Conservation (phyloP, 139 green algal genomes). For the Trebouxia sp. region DNA sequence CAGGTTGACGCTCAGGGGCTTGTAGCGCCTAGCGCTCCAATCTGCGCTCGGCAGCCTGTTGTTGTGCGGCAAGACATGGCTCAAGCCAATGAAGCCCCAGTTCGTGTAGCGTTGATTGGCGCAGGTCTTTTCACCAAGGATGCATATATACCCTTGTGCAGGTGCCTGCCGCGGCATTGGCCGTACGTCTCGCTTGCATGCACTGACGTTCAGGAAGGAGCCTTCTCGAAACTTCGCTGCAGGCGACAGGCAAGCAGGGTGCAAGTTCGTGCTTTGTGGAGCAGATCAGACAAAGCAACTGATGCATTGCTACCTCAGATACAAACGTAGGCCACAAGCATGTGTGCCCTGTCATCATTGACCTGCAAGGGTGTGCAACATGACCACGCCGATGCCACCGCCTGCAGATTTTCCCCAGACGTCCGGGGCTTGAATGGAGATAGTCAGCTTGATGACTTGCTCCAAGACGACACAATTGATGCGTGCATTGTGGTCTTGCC, state of each 20-base stretch:
- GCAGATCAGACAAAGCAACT: slow-evolving; percentile 12
- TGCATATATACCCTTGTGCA: background rate
- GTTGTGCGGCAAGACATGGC: too few relatives aligned
- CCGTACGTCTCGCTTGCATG: too few relatives aligned
- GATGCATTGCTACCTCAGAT: background rate
- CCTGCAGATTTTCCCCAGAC: slow-evolving; percentile 7
- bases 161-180: too few relatives aligned
- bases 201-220: too few relatives aligned
- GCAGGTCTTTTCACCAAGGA: slow-evolving; percentile 15
- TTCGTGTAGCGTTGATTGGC: background rate
- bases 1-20: too few relatives aligned
- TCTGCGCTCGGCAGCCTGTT: background rate
- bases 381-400: background rate
- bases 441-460: background rate
- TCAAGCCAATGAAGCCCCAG: background rate
- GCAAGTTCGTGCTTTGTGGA: slow-evolving; percentile 13
- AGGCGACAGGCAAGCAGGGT: background rate
- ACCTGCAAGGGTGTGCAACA: background rate
- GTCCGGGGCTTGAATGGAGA: background rate
- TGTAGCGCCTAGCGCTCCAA: background rate
- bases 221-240: too few relatives aligned
- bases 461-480: background rate
- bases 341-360: too few relatives aligned
- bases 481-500: slow-evolving; percentile 10
- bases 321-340: background rate